Percentiles rank a stretch among this genome's conserved stretches.
phyloP scores from a whole-genome alignment of 2,329 filamentous ascomycete species.

The Phialocephala subalpina region DNA sequence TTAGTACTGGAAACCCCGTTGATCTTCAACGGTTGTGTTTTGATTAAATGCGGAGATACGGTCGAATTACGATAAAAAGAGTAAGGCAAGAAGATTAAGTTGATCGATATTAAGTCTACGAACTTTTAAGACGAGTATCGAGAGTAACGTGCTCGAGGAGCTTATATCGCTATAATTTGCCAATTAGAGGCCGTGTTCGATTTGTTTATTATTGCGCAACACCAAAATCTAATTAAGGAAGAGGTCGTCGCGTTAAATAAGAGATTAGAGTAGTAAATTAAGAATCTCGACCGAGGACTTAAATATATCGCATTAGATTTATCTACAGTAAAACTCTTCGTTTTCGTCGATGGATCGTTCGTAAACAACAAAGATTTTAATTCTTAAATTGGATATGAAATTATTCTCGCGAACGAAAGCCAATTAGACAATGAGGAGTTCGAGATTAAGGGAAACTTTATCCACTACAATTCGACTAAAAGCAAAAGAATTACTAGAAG shows the following conservation, averaged over 20 bases:
- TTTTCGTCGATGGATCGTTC: constrained; percentile 31
- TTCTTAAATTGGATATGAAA: constrained; percentile 31
- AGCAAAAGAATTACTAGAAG: too few relatives aligned
- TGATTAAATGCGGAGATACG: not conserved
- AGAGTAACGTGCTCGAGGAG: not conserved
- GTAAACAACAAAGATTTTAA: constrained; percentile 33
- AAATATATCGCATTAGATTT: constrained; percentile 18
- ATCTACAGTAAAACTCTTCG: constrained; percentile 19
- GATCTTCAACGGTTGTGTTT: not conserved
- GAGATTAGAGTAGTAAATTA: constrained; percentile 18
- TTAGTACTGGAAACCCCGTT: not conserved
- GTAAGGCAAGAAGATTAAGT: not conserved
- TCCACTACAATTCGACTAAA: too few relatives aligned
- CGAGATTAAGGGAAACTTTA: not conserved
- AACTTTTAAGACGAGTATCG: not conserved
- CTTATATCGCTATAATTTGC: not conserved
- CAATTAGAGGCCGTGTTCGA: not conserved
- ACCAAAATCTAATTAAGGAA: not conserved
- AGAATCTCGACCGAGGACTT: constrained; percentile 15
- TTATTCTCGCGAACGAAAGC: constrained; percentile 29
- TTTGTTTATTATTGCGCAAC: not conserved
- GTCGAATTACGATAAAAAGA: not conserved
- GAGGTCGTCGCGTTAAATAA: constrained; percentile 18
- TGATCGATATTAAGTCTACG: not conserved
- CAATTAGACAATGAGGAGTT: constrained; percentile 16